Base-by-base conservation (phyloP, 352 stramenopile genomes). In the Stramenopiles sp. region DNA sequence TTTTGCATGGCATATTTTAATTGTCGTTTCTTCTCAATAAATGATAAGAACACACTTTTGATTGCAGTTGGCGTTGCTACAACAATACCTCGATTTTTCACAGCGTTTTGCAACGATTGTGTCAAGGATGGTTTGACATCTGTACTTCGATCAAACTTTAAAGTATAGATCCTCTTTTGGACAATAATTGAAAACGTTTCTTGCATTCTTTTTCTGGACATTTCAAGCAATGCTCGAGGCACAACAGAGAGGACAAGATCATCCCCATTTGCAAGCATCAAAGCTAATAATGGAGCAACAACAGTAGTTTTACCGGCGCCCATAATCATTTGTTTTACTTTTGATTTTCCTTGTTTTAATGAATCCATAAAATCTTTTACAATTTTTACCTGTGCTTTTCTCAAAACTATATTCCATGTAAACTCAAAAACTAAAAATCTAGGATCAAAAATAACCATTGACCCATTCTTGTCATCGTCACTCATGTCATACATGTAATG, bases 361-460 rank as follows among this genome's bases (percentile, higher is more conserved):
- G 89, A 96, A n/a, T 83, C 84, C 81, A 98, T 90, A 84, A 99
- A 98, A 78, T 96, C 98, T 79, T 98, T 91, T 20, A 99, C 96
- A 85, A 99, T 95, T 81, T 97, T 91, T n/a, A 99, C 95, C 86
- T 99, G 97, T 63, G 93, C 95, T 13, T 92, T 91, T 63, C 97
- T 90, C 29, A 99, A 86, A 83, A 99, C 88, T 31, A 99, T 87
- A 29, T 96, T 95, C 83, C 98, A 98, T 0, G 97, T 96, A 81
- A 99, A 99, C 85, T 99, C 97, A 86, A 99, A 99, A 1, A 99
- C 92, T 69, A 99, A 86, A 80, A 98, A 98, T 0, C 96, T 88
- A 31, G 96, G 96, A 81, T 99, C 96, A 82, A 98, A 98, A n/a
- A n/a, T n/a, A n/a, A n/a, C n/a, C n/a, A n/a, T n/a, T n/a, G n/a